Evolutionary conservation across 805 yeast species (phyloP).

Genomic region (Kodamaea restingae): DNA sequence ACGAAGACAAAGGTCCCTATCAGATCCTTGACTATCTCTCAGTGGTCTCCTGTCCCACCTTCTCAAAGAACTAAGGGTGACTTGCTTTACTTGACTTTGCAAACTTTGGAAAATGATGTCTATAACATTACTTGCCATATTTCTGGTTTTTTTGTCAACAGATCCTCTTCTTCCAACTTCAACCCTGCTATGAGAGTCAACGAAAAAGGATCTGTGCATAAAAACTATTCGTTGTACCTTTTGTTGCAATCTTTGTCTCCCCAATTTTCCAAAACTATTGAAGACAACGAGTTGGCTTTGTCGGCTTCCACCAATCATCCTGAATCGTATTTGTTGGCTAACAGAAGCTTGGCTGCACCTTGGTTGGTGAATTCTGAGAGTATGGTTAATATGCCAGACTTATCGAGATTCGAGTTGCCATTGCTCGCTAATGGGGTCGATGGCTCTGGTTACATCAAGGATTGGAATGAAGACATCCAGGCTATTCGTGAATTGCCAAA

Average conservation of each 20-base stretch:
- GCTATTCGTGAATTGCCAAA: conserved; percentile 69
- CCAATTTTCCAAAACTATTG: conserved; percentile 49
- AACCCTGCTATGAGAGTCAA: conserved; percentile 55
- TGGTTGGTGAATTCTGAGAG: conserved; percentile 57
- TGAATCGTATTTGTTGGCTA: conserved; percentile 58
- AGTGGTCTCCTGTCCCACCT: conserved; percentile 84
- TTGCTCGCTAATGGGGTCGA: conserved; percentile 53
- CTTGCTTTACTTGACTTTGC: conserved; percentile 66
- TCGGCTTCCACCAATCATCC: conserved; percentile 39
- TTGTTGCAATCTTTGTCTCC: conserved; percentile 67
- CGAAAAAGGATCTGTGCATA: conserved; percentile 31
- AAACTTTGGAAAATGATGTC: conserved; percentile 77
- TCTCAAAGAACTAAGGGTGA: conserved; percentile 66
- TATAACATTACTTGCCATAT: conserved; percentile 74
- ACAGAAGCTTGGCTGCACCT: conserved; percentile 63
- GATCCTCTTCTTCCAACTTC: conserved; percentile 61
- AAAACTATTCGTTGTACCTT: conserved; percentile 52
- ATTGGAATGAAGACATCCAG: conserved; percentile 92
- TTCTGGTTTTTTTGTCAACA: conserved; percentile 77
- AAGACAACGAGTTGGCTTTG: conserved; percentile 46
- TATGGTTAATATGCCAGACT: conserved; percentile 43
- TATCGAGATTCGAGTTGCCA: conserved; percentile 56
- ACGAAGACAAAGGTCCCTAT: conserved; percentile 46
- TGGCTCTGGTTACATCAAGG: conserved; percentile 57
- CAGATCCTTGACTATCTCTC: conserved; percentile 54